Evolutionary conservation across 305 asterid genomes (phyloP), one percentile per base, ranked within the genome.

Genomic region (Fraxinus nigra): DNA sequence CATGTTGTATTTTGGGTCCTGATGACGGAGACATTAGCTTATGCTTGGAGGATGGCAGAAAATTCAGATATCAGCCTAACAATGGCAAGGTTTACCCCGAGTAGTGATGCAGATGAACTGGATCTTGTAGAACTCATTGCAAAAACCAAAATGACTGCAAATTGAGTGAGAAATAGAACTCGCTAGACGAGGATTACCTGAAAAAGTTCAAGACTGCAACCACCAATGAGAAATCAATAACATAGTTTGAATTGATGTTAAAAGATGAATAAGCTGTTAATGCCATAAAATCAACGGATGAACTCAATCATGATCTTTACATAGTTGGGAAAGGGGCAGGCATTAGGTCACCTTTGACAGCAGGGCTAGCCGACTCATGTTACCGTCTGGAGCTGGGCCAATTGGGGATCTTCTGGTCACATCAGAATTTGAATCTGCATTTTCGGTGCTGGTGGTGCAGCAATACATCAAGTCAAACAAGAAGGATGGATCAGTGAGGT

Each of bases 261-360:
- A 85, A 88, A 10, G 98, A 94, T 16, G 98, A 96, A 75, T 98
- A 96, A 80, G 80, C 97, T 0, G 84, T 90, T 7, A 89, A 90
- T 33, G 97, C 97, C 7, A 95, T 94, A 79, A 96, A 94, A 84
- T 88, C 90, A 8, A 87, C 93, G 97, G 99, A 96, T 24, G 88
- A 84, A 14, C 87, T 89, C 76, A 40, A 78, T 4, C 90, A 90
- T n/a, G 93, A 95, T 81, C 90, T 95, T 5, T 95, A 90, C 86
- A 59, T 95, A 0, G 98, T 95, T 0, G 99, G 98, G n/a, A 92
- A 92, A 85, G 98, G 99, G 13, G 83, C 91, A 56, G 98, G 95
- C 0, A 51, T 86, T 82, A 40, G 26, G 10, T 90, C 97, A 0
- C 94, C 98, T 0, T 81, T 94, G 13, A 94, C 98, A 0, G 80